Base-by-base conservation (phyloP, 2,329 filamentous ascomycete species). In the Fusarium multiceps region DNA sequence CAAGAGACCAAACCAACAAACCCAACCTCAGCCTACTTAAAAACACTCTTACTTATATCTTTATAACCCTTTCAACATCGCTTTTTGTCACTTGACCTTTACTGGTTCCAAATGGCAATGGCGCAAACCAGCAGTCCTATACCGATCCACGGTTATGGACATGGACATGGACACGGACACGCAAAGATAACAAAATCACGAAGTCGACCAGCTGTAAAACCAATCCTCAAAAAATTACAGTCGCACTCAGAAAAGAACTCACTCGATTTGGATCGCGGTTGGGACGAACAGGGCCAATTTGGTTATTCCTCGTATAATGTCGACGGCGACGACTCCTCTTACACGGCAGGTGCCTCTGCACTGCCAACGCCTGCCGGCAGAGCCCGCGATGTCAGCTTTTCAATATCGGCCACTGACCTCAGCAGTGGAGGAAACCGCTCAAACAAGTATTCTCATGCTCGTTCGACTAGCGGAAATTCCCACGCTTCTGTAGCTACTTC, bases 211-310 rank as follows among this genome's bases (percentile, higher is more conserved):
- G 81, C 82, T 63, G 86, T 88, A 68, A 90, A 89, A 78, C 88
- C 88, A 12, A 89, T 90, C 46, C 79, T 90, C 55, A 89, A 89
- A 77, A 90, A 89, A 76, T 76, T 86, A 63, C 79, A 80, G 55
- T 76, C 78, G 13, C 82, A 85, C 50, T 89, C 86, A 70, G 87
- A 89, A 69, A 89, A 89, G 80, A 89, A 84, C 74, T 90, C 88
- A 47, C 78, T 90, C 63, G 89, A 91, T 72, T 77, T 90, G 66
- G 86, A 90, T 75, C 85, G 88, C 46, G 82, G 83, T 21, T 88
- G 87, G 83, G 85, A 87, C 43, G 87, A 89, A 63, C 86, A 88
- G 72, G 75, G 74, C 11, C 75, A 75, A 78, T 74, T 76, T 67
- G 71, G 72, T 46, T 75, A 71, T 55, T 68, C 73, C 49, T 73